Percentiles rank a stretch among this genome's conserved stretches.
Conservation (phyloP, 768 basidiomycete genomes). For the Collybia sp. region DNA sequence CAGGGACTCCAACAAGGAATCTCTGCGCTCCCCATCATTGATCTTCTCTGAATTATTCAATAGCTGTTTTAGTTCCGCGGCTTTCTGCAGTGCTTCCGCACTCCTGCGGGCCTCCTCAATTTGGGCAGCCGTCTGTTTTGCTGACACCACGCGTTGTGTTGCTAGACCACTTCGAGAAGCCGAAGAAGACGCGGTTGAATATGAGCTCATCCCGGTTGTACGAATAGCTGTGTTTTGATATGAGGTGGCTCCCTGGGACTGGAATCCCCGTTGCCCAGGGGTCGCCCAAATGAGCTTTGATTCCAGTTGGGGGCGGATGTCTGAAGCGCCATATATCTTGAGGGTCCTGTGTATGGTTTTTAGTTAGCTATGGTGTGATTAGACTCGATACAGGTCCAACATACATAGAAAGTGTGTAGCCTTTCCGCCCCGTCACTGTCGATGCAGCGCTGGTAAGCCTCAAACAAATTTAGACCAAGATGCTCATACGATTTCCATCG, state of each 20-base stretch:
- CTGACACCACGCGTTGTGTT: constrained; percentile 9
- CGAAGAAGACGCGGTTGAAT: constrained; percentile 6
- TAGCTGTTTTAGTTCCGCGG: constrained; percentile 63
- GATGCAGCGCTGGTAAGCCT: no score
- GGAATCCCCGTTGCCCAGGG: constrained; percentile 58
- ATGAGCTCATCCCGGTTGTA: background rate
- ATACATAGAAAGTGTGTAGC: constrained; percentile 62
- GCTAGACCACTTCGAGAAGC: constrained; percentile 13
- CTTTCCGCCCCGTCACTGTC: constrained; percentile 34
- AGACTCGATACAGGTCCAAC: constrained; percentile 11
- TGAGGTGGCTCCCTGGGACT: constrained; percentile 15
- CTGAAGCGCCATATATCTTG: constrained; percentile 65
- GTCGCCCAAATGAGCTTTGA: constrained; percentile 72
- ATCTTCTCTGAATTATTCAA: constrained; percentile 69
- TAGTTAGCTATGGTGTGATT: background rate
- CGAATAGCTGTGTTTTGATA: constrained; percentile 6
- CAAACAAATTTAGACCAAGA: background rate
- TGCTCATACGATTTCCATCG: constrained; percentile 61
- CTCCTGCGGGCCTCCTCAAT: constrained; percentile 38
- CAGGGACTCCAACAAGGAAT: constrained; percentile 65
- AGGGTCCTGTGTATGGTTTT: constrained; percentile 44
- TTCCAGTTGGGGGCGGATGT: constrained; percentile 57
- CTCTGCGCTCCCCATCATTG: constrained; percentile 69
- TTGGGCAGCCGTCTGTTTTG: constrained; percentile 28
- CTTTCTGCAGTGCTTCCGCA: constrained; percentile 52